phyloP scores from a whole-genome alignment of 257 asterid genomes.

The Leonotis leonurus region DNA sequence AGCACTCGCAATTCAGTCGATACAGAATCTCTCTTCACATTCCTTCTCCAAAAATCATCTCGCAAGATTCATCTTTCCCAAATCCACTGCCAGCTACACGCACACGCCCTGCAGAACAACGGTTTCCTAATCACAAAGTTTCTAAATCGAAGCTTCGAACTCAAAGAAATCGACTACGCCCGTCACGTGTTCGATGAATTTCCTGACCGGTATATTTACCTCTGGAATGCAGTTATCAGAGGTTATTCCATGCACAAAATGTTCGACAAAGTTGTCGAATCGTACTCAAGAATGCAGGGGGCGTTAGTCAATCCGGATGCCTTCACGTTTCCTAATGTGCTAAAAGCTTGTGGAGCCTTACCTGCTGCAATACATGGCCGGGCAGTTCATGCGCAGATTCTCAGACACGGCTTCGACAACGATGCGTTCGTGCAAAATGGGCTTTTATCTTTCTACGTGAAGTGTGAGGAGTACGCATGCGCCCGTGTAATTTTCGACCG shows the following conservation, averaged over 20 bases:
- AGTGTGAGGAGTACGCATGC: constrained; percentile 27
- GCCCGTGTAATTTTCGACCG: constrained; percentile 39
- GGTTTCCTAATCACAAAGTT: constrained; percentile 57
- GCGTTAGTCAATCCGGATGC: constrained; percentile 43
- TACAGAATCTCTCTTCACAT: constrained; percentile 38
- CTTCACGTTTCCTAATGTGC: constrained; percentile 46
- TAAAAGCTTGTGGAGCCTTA: constrained; percentile 52
- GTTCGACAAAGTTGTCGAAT: constrained; percentile 31
- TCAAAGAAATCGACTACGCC: constrained; percentile 40
- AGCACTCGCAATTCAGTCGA: constrained; percentile 1
- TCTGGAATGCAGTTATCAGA: constrained; percentile 69
- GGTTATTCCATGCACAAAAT: constrained; percentile 41
- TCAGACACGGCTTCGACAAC: constrained; percentile 37
- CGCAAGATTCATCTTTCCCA: constrained; percentile 31
- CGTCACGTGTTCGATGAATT: constrained; percentile 62
- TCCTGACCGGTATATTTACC: constrained; percentile 40
- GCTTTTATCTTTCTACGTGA: constrained; percentile 43
- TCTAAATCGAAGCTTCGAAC: constrained; percentile 28
- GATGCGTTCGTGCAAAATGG: constrained; percentile 50
- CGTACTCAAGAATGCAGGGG: constrained; percentile 49
- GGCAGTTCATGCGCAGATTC: constrained; percentile 48
- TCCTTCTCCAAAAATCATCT: constrained; percentile 38
- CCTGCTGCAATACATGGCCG: constrained; percentile 30
- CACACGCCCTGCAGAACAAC: constrained; percentile 33
- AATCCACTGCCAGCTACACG: constrained; percentile 38